phyloP scores from a whole-genome alignment of 139 green algal genomes.

The Mesotaenium endlicherianum region DNA sequence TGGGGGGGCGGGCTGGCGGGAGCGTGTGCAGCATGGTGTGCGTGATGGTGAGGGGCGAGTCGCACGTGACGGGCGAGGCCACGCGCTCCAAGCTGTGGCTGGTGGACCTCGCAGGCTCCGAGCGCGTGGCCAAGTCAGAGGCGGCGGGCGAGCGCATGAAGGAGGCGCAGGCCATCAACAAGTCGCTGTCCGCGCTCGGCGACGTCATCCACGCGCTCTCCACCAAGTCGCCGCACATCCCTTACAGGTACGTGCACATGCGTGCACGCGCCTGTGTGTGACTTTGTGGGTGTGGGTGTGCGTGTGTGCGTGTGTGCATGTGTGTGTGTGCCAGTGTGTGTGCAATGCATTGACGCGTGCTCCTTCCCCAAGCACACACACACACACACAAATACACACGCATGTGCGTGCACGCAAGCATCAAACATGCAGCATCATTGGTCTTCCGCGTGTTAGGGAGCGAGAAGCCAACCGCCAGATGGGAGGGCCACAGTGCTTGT shows the following conservation, averaged over 20 bases:
- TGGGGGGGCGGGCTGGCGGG: no score
- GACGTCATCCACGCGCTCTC: slow-evolving; percentile 67
- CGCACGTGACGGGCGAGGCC: background rate
- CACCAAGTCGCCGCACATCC: slow-evolving; percentile 70
- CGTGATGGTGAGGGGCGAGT: slow-evolving; percentile 30
- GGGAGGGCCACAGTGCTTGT: no score
- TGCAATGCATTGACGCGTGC: no score
- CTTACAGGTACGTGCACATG: slow-evolving; percentile 58
- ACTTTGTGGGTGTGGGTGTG: no score
- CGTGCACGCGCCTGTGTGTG: no score
- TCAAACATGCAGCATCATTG: background rate
- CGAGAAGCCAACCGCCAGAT: background rate
- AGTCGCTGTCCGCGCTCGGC: slow-evolving; percentile 71
- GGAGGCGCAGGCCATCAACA: slow-evolving; percentile 87
- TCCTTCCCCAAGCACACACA: no score
- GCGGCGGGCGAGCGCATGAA: slow-evolving; percentile 79
- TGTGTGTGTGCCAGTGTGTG: no score
- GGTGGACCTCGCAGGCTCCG: slow-evolving; percentile 90
- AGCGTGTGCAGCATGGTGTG: slow-evolving; percentile 46
- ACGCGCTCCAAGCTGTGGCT: slow-evolving; percentile 73
- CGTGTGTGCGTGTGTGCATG: no score
- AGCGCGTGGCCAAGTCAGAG: slow-evolving; percentile 56
- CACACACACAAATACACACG: no score
- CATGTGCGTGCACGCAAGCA: background rate
- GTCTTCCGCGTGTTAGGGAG: background rate